Evolutionary conservation across 2,329 filamentous ascomycete genomes (phyloP).

Genomic region (Thyridium curvatum): DNA sequence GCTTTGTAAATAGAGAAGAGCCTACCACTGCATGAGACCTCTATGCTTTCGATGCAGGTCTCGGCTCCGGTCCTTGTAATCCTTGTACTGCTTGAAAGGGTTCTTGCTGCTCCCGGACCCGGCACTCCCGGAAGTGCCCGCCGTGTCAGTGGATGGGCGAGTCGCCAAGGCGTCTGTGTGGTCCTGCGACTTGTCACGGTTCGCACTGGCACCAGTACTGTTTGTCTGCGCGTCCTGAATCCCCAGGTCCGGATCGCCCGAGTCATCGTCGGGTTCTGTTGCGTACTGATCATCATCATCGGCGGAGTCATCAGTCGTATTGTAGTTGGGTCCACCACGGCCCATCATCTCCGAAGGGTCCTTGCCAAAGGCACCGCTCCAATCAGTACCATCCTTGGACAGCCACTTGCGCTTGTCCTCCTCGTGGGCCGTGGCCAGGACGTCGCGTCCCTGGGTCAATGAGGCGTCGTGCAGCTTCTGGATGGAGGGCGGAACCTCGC

Average conservation of each 20-base stretch:
- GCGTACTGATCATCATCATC: slow-evolving; percentile 24
- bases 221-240: slow-evolving; percentile 47
- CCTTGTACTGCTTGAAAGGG: slow-evolving; percentile 51
- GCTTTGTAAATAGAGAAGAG: background rate
- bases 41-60: slow-evolving; percentile 80
- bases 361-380: slow-evolving; percentile 78
- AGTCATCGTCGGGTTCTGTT: slow-evolving; percentile 16
- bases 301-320: slow-evolving; percentile 21
- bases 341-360: slow-evolving; percentile 54
- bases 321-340: slow-evolving; percentile 11
- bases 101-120: slow-evolving; percentile 33
- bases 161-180: slow-evolving; percentile 9
- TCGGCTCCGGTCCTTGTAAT: slow-evolving; percentile 62
- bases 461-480: slow-evolving; percentile 77
- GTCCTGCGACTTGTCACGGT: slow-evolving; percentile 16
- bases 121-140: slow-evolving; percentile 17
- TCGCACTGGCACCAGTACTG: slow-evolving; percentile 16
- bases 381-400: slow-evolving; percentile 73
- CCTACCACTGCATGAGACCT: slow-evolving; percentile 84
- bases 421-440: slow-evolving; percentile 65
- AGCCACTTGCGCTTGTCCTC: slow-evolving; percentile 76
- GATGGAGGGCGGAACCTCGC: slow-evolving; percentile 66
- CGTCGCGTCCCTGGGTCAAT: slow-evolving; percentile 70
- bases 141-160: slow-evolving; percentile 32
- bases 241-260: slow-evolving; percentile 46